Percentiles rank a stretch among this genome's conserved stretches.
Conservation (phyloP, 495 filamentous ascomycete species). For the Tetracladium marchalianum region DNA sequence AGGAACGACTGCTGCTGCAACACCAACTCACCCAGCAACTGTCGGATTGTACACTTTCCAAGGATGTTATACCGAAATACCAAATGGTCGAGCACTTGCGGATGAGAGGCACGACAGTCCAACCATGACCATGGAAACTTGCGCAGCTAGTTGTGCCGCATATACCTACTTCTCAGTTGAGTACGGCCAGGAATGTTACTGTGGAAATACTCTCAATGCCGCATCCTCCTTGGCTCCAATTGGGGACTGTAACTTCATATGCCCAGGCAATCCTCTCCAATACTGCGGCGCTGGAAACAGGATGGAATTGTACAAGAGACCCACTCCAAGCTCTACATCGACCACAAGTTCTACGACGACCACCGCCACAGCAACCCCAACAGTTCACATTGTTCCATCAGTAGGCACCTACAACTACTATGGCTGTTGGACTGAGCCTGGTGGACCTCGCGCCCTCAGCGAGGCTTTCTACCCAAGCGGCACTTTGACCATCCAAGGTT, state of each 20-base stretch:
- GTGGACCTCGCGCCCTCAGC: slow-evolving; percentile 18
- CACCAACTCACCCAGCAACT: slow-evolving; percentile 9
- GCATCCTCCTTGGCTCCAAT: slow-evolving; percentile 28
- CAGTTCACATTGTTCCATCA: slow-evolving; percentile 18
- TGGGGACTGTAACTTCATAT: slow-evolving; percentile 40
- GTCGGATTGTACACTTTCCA: slow-evolving; percentile 34
- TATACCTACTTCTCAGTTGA: slow-evolving; percentile 40
- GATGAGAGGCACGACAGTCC: slow-evolving; percentile 27
- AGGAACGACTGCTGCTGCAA: slow-evolving; percentile 3
- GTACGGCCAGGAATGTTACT: slow-evolving; percentile 44
- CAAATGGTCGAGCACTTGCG: slow-evolving; percentile 19
- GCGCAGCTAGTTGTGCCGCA: slow-evolving; percentile 28
- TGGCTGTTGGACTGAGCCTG: slow-evolving; percentile 38
- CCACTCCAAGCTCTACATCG: not conserved
- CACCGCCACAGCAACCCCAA: slow-evolving; percentile 4
- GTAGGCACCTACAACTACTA: slow-evolving; percentile 32
- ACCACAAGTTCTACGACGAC: slow-evolving; percentile 5
- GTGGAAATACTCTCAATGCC: slow-evolving; percentile 33
- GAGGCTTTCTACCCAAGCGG: slow-evolving; percentile 27
- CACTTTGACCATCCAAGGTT: slow-evolving; percentile 37
- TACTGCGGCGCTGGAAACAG: slow-evolving; percentile 34
- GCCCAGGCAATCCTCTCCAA: slow-evolving; percentile 29
- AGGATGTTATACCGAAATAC: slow-evolving; percentile 38
- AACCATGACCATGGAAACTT: slow-evolving; percentile 40
- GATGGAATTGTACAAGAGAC: slow-evolving; percentile 16